Conservation (phyloP, 208 protist genomes). For the Trypanosoma scelopori region DNA sequence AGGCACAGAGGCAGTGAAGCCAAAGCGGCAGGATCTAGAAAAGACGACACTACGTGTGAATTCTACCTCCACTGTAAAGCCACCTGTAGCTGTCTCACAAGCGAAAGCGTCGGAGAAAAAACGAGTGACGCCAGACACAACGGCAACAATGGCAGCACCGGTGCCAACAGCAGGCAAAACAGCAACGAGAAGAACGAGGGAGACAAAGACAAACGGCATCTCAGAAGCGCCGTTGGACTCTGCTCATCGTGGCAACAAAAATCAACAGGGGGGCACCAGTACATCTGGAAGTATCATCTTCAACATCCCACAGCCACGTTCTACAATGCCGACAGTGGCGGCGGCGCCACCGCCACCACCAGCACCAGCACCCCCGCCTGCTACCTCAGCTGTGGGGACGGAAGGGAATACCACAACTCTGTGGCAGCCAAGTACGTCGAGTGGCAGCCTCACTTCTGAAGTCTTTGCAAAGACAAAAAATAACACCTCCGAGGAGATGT, state of each 20-base stretch:
- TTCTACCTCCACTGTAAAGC: background rate
- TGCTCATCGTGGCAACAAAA: background rate
- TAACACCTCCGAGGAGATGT: background rate
- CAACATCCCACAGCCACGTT: constrained; percentile 23
- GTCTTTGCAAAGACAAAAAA: background rate
- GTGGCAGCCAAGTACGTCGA: too few species aligned
- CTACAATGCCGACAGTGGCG: background rate
- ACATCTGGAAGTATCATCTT: background rate
- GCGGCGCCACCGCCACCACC: background rate
- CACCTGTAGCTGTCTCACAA: background rate
- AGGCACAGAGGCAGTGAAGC: background rate
- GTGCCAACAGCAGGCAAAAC: background rate
- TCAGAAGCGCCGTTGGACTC: background rate
- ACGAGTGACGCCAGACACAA: background rate
- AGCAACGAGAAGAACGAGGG: background rate
- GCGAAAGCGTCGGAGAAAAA: background rate
- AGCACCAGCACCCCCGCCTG: background rate
- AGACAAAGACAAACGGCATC: background rate
- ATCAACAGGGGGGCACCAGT: background rate
- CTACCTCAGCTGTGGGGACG: background rate
- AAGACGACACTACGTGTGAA: background rate
- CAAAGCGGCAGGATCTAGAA: background rate
- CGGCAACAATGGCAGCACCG: background rate
- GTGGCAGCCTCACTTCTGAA: background rate
- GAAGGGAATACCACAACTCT: too few species aligned